Evolutionary conservation across 169 alveolate genomes (phyloP).

Genomic region (Sarcocystis neurona): DNA sequence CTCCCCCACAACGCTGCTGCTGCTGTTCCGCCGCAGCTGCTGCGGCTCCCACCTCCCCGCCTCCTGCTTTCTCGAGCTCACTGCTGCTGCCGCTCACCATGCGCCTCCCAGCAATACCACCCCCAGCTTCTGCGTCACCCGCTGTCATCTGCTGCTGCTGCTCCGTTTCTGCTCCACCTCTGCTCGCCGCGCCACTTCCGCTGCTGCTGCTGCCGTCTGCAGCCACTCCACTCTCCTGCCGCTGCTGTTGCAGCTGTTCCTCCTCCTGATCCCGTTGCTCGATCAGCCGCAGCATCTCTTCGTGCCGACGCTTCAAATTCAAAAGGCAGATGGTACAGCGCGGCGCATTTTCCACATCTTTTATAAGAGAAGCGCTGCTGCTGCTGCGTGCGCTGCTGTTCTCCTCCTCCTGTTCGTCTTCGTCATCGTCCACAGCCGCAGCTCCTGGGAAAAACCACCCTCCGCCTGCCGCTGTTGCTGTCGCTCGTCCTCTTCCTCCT

Average conservation of each 20-base stretch:
- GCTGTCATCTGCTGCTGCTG: background rate
- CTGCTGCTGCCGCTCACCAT: background rate
- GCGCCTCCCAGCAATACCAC: background rate
- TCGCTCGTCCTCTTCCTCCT: no score
- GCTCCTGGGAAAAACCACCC: no score
- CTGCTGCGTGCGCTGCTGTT: no score
- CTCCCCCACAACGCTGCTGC: background rate
- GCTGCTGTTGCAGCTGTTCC: background rate
- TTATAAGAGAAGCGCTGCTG: no score
- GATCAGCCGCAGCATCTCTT: background rate
- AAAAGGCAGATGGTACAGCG: slow-evolving; percentile 23
- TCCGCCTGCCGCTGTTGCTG: no score
- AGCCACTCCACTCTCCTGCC: background rate
- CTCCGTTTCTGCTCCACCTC: background rate
- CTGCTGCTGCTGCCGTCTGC: background rate
- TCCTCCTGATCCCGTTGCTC: slow-evolving; percentile 10
- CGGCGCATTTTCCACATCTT: no score
- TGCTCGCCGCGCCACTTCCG: background rate
- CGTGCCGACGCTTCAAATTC: background rate
- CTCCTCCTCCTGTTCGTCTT: no score
- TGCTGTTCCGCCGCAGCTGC: background rate
- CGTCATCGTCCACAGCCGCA: no score
- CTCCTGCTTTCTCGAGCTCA: background rate
- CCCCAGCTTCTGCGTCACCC: background rate
- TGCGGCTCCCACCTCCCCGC: background rate